Conservation (phyloP, 2,329 filamentous ascomycete species). For the Mycocentrospora acerina region DNA sequence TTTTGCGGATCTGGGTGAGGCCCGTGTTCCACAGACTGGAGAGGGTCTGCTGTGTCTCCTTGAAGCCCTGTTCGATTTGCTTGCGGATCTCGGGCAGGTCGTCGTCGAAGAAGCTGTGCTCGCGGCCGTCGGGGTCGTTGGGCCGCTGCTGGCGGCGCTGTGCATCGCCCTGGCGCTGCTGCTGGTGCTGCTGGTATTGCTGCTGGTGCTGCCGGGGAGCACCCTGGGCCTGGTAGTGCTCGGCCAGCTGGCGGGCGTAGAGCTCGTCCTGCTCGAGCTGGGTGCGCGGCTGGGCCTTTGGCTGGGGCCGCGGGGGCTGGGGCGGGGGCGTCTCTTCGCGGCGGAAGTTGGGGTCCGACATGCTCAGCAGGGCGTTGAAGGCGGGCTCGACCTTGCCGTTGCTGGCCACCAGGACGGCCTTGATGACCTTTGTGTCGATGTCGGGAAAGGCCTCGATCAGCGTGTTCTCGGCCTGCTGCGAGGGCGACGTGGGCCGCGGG, state of each 20-base stretch:
- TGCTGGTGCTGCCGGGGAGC: slow-evolving; percentile 3
- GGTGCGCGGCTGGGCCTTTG: slow-evolving; percentile 66
- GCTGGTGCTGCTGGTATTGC: background rate
- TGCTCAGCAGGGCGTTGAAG: slow-evolving; percentile 88
- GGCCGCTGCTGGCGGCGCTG: slow-evolving; percentile 55
- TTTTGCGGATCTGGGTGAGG: slow-evolving; percentile 90
- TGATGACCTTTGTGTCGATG: slow-evolving; percentile 79
- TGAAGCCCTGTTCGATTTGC: slow-evolving; percentile 90
- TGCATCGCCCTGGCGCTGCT: too few species aligned
- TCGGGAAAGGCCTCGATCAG: slow-evolving; percentile 91
- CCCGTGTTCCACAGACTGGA: slow-evolving; percentile 63
- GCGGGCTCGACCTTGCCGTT: slow-evolving; percentile 86
- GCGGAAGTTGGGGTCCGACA: slow-evolving; percentile 57
- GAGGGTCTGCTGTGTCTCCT: slow-evolving; percentile 90
- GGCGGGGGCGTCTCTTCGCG: slow-evolving; percentile 63
- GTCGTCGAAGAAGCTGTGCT: slow-evolving; percentile 91
- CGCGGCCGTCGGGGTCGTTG: slow-evolving; percentile 59
- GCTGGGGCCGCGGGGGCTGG: slow-evolving; percentile 75
- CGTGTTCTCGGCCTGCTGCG: slow-evolving; percentile 82
- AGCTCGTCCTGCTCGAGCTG: slow-evolving; percentile 90
- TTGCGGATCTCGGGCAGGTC: slow-evolving; percentile 91
- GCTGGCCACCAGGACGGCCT: slow-evolving; percentile 84
- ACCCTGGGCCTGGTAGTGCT: slow-evolving; percentile 69
- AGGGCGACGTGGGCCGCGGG: slow-evolving; percentile 76
- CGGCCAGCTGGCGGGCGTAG: slow-evolving; percentile 88